Evolutionary conservation across 805 yeast species (phyloP).

Genomic region (Lipomyces kockii): DNA sequence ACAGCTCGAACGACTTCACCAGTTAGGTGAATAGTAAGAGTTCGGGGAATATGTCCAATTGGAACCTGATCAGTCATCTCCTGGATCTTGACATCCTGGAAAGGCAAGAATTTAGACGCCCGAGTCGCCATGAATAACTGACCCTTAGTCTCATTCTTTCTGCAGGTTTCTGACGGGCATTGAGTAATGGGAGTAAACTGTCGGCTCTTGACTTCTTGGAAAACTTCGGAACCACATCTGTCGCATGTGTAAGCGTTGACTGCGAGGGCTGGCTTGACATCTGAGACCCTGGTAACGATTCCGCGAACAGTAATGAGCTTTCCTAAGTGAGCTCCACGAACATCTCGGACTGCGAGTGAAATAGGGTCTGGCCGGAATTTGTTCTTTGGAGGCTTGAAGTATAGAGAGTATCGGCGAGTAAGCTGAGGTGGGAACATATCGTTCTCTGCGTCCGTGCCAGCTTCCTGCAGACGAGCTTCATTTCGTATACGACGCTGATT

Average conservation of each 20-base stretch:
- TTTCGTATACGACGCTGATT: constrained; percentile 89
- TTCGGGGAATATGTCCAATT: constrained; percentile 94
- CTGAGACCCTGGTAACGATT: constrained; percentile 92
- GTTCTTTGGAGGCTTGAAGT: constrained; percentile 78
- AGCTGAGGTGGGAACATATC: constrained; percentile 78
- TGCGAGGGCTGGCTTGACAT: constrained; percentile 88
- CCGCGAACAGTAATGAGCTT: constrained; percentile 89
- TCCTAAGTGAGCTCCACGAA: constrained; percentile 83
- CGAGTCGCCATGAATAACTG: constrained; percentile 90
- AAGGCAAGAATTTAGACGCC: constrained; percentile 92
- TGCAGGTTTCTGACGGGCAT: constrained; percentile 83
- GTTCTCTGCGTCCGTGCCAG: constrained; percentile 58
- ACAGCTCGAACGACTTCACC: constrained; percentile 87
- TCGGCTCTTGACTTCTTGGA: constrained; percentile 88
- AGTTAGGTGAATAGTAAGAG: constrained; percentile 82
- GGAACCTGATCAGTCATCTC: constrained; percentile 97
- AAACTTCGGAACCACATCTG: constrained; percentile 93
- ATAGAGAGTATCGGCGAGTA: constrained; percentile 83
- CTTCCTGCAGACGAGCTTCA: constrained; percentile 70
- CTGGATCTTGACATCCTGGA: constrained; percentile 94
- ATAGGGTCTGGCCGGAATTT: constrained; percentile 46
- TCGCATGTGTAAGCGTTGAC: constrained; percentile 98
- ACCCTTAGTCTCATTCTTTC: constrained; percentile 79
- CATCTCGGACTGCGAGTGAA: constrained; percentile 85
- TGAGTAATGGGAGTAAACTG: constrained; percentile 86